phyloP scores from a whole-genome alignment of 148 eudicot genomes.

The Pharnaceum exiguum region DNA sequence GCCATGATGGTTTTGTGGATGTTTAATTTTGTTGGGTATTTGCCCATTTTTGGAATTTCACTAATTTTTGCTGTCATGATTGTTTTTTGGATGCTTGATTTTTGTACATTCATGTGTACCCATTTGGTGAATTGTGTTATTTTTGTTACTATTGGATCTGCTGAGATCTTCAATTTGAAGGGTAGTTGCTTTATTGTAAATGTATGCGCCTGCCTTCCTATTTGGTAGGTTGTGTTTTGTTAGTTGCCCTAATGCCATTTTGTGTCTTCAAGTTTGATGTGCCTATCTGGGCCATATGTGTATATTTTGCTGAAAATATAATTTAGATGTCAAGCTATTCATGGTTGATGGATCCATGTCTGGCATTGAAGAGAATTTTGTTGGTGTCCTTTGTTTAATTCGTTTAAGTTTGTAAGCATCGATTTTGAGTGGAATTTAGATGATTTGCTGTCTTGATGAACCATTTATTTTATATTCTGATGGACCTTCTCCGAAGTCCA shows the following conservation, averaged over 20 bases:
- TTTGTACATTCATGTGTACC: not conserved
- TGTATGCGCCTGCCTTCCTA: not conserved
- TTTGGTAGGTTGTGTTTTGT: not conserved
- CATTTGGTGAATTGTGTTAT: not conserved
- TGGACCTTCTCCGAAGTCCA: too few relatives aligned
- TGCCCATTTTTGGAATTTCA: constrained; percentile 11
- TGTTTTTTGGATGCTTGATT: not conserved
- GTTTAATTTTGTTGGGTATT: not conserved
- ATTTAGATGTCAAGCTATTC: too few relatives aligned
- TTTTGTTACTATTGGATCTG: constrained; percentile 1
- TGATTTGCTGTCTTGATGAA: too few relatives aligned
- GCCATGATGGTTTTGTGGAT: not conserved
- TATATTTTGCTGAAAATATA: too few relatives aligned
- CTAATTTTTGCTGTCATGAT: not conserved
- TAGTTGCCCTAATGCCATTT: not conserved
- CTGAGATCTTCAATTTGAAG: not conserved
- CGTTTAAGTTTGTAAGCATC: too few relatives aligned
- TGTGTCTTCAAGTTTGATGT: not conserved
- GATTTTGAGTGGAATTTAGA: too few relatives aligned
- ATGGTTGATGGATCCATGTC: too few relatives aligned
- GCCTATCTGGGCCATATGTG: too few relatives aligned
- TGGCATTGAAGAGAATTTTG: too few relatives aligned
- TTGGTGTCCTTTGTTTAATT: too few relatives aligned
- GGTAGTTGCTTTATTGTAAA: not conserved
- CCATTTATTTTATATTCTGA: too few relatives aligned